Evolutionary conservation across 73 alveolate genomes (phyloP).

Genomic region (Paramecium octaurelia): DNA sequence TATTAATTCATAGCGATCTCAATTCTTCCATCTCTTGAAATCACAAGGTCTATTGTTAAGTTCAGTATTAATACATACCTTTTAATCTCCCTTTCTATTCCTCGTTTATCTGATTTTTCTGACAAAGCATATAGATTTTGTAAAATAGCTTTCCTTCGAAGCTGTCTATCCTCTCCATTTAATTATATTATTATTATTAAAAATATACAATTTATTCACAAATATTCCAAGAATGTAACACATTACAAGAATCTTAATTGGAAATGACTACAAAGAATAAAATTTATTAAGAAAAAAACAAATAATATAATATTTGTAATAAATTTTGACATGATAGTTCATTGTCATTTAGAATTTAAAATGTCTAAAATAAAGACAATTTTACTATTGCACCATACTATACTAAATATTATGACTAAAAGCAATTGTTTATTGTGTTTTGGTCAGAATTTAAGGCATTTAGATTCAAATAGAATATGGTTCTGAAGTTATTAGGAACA

Average conservation of each 20-base stretch:
- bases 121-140: neutral
- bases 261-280: neutral
- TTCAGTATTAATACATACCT: neutral
- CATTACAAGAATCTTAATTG: neutral
- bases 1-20: conserved; percentile 8
- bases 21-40: neutral
- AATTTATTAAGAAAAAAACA: neutral
- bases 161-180: neutral
- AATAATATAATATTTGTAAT: neutral
- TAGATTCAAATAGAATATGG: no score
- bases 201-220: neutral
- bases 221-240: neutral
- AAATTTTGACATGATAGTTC: neutral
- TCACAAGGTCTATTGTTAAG: neutral
- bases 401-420: neutral
- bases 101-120: neutral
- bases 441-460: neutral
- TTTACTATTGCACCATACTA: neutral
- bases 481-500: no score
- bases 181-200: neutral
- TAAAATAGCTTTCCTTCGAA: conserved; percentile 13
- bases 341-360: neutral
- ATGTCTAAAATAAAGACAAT: neutral
- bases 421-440: neutral
- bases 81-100: neutral